Evolutionary conservation across 2,329 filamentous ascomycete genomes (phyloP).

Genomic region (Pseudogymnoascus sp.): DNA sequence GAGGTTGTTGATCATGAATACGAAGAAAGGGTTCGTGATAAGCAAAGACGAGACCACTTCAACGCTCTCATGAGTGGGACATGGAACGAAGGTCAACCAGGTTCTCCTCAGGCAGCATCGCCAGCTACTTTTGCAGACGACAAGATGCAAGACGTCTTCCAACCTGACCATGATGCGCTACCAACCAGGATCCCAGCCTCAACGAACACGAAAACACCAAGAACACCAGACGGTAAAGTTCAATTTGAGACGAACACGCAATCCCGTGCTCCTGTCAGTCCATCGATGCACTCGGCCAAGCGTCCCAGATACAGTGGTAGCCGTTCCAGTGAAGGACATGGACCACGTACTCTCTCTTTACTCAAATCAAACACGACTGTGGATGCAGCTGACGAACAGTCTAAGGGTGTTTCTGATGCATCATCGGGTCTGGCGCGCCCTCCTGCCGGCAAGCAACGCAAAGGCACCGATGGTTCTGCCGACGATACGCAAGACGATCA

Average conservation of each 20-base stretch:
- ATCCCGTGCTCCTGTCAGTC: not conserved
- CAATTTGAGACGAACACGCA: not conserved
- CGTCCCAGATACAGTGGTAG: slow-evolving; percentile 19
- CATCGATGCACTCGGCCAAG: slow-evolving; percentile 14
- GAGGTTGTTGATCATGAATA: slow-evolving; percentile 20
- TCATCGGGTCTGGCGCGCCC: slow-evolving; percentile 12
- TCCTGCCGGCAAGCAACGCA: slow-evolving; percentile 9
- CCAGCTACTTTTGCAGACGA: slow-evolving; percentile 9
- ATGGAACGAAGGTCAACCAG: slow-evolving; percentile 56
- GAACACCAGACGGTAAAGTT: not conserved
- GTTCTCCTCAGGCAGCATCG: slow-evolving; percentile 38
- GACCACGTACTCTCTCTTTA: slow-evolving; percentile 21
- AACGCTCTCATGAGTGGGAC: slow-evolving; percentile 47
- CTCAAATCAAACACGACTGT: slow-evolving; percentile 15
- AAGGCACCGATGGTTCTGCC: slow-evolving; percentile 20
- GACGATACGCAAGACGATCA: not conserved
- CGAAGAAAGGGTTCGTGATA: slow-evolving; percentile 22
- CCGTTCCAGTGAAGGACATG: slow-evolving; percentile 18
- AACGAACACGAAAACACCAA: not conserved
- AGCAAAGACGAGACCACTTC: slow-evolving; percentile 38
- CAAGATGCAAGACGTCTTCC: not conserved
- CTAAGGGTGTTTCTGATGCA: slow-evolving; percentile 18
- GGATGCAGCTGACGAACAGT: slow-evolving; percentile 8
- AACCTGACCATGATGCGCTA: not conserved
- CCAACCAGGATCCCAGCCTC: not conserved